These are phyloP conservation scores for Ganoderma leucocontextum DNA, from an alignment of 1,284 basidiomycete genomes.

Conservation along the genomic window DNA sequence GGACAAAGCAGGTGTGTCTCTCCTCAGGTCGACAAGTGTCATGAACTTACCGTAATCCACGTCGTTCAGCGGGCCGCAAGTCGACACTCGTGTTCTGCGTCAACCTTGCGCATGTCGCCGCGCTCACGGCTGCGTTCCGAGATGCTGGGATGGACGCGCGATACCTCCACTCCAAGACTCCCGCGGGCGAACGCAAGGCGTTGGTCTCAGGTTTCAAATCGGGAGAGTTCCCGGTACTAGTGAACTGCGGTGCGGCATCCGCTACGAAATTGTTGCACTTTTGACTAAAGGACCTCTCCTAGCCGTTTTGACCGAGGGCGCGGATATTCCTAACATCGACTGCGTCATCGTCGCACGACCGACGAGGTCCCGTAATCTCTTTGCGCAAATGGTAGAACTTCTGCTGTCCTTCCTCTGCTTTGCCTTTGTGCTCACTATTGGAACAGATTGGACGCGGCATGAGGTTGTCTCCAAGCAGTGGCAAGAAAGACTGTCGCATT, in stretches of 20 bases:
- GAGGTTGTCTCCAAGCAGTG: slow-evolving; percentile 83
- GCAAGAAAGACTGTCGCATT: slow-evolving; percentile 87
- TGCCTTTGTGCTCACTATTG: background rate
- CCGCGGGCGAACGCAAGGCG: slow-evolving; percentile 67
- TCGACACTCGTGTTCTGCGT: slow-evolving; percentile 95
- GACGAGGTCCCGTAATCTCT: slow-evolving; percentile 89
- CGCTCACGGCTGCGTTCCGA: slow-evolving; percentile 80
- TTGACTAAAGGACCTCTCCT: background rate
- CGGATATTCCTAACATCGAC: slow-evolving; percentile 93
- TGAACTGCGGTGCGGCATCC: slow-evolving; percentile 81
- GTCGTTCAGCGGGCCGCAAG: slow-evolving; percentile 61
- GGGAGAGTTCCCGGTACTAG: slow-evolving; percentile 84
- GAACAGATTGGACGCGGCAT: slow-evolving; percentile 90
- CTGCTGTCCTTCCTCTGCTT: background rate
- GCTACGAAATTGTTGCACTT: background rate
- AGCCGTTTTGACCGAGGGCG: slow-evolving; percentile 93
- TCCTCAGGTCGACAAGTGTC: slow-evolving; percentile 9
- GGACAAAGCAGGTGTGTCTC: slow-evolving; percentile 72
- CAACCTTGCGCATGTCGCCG: slow-evolving; percentile 84
- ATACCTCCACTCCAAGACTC: slow-evolving; percentile 80
- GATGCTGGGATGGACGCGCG: slow-evolving; percentile 87
- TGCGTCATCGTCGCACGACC: slow-evolving; percentile 89
- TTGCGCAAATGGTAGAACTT: slow-evolving; percentile 87
- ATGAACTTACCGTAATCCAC: background rate
- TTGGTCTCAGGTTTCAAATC: slow-evolving; percentile 76